Evolutionary conservation across 805 yeast genomes (phyloP).

Genomic region (Naumovozyma dairenensis): DNA sequence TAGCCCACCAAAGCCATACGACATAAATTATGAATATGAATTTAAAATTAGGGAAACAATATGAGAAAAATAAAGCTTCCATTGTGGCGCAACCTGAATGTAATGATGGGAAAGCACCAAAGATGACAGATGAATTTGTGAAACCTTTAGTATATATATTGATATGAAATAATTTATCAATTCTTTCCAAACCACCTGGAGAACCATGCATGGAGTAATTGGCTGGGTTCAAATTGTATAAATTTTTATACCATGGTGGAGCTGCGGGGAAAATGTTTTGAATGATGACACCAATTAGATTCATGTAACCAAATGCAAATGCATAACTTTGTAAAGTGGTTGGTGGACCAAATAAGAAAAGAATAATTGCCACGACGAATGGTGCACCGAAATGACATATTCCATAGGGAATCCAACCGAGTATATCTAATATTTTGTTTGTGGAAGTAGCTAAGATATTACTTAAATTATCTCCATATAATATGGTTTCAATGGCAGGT

Average conservation of each 20-base stretch:
- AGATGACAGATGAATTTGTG: slow-evolving; percentile 79
- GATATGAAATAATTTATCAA: slow-evolving; percentile 67
- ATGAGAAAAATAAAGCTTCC: slow-evolving; percentile 79
- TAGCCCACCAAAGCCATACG: slow-evolving; percentile 93
- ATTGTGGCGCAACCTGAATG: slow-evolving; percentile 94
- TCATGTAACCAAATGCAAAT: slow-evolving; percentile 91
- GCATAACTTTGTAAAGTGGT: slow-evolving; percentile 72
- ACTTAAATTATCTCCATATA: slow-evolving; percentile 84
- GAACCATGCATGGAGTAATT: slow-evolving; percentile 85
- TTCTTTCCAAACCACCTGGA: slow-evolving; percentile 88
- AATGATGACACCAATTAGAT: slow-evolving; percentile 69
- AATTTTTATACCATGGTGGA: slow-evolving; percentile 91
- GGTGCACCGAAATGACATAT: slow-evolving; percentile 84
- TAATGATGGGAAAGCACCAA: slow-evolving; percentile 81
- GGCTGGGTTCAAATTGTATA: slow-evolving; percentile 82
- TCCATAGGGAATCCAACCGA: slow-evolving; percentile 95
- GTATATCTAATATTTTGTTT: slow-evolving; percentile 52
- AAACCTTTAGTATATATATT: slow-evolving; percentile 79
- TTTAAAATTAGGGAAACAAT: slow-evolving; percentile 64
- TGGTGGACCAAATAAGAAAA: slow-evolving; percentile 88
- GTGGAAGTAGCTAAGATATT: slow-evolving; percentile 69
- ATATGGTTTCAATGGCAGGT: slow-evolving; percentile 84
- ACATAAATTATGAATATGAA: slow-evolving; percentile 68
- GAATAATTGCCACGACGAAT: slow-evolving; percentile 65
- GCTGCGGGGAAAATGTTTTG: slow-evolving; percentile 88